Conservation (phyloP, 2,329 filamentous ascomycete species). For the Cytospora piceae region DNA sequence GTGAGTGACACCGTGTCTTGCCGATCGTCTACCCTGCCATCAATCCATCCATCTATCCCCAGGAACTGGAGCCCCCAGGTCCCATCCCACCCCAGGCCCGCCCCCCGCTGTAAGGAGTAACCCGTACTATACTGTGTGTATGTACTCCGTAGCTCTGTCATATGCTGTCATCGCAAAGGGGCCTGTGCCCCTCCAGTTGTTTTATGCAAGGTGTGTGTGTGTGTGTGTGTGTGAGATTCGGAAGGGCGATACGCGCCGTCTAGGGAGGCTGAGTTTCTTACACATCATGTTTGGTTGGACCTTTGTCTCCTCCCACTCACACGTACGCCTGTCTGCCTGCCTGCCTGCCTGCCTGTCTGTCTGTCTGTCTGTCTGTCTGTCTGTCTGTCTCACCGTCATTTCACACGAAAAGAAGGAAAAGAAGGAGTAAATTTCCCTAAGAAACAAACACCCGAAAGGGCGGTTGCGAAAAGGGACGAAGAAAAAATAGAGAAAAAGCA, state of each 20-base stretch:
- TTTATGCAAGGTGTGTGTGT: not conserved
- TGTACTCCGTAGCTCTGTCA: too few species aligned
- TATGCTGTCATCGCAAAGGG: too few species aligned
- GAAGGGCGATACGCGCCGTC: not conserved
- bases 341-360: not conserved
- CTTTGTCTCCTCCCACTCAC: not conserved
- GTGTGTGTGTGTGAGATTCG: not conserved
- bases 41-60: too few species aligned
- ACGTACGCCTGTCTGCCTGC: not conserved
- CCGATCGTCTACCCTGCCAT: too few species aligned
- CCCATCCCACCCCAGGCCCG: too few species aligned
- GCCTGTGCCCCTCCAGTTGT: not conserved
- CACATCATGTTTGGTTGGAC: not conserved
- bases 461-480: not conserved
- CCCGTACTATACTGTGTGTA: too few species aligned
- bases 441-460: not conserved
- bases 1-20: too few species aligned
- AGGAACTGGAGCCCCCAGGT: too few species aligned
- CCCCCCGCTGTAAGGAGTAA: too few species aligned
- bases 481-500: not conserved
- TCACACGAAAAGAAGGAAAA: not conserved
- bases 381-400: not conserved
- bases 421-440: too few species aligned
- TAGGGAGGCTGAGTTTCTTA: constrained; percentile 2
- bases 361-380: not conserved